Evolutionary conservation across 257 asterid genomes (phyloP).

Genomic region (Nicotiana undulata): DNA sequence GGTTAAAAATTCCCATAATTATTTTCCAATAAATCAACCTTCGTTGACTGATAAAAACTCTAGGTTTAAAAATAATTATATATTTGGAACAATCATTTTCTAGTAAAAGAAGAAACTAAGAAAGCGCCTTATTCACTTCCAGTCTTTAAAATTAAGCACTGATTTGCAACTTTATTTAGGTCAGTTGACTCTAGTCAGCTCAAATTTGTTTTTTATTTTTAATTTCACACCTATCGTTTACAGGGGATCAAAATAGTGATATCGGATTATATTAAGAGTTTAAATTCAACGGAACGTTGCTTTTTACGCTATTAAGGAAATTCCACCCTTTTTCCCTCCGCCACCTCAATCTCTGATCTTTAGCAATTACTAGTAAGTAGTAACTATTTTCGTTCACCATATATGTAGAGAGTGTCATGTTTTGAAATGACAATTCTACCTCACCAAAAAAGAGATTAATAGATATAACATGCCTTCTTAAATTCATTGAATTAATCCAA

Average conservation of each 20-base stretch:
- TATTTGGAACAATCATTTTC: background rate
- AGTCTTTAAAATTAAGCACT: background rate
- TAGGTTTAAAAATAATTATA: background rate
- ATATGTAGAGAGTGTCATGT: too few species aligned
- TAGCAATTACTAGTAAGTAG: too few species aligned
- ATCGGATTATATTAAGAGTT: too few species aligned
- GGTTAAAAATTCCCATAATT: slow-evolving; percentile 4
- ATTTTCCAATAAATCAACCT: background rate
- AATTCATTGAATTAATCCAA: background rate
- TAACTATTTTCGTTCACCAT: too few species aligned
- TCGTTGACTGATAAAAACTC: background rate
- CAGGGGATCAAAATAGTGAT: too few species aligned
- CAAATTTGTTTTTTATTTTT: background rate
- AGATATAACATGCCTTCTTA: too few species aligned
- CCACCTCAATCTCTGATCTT: too few species aligned
- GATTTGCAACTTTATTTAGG: background rate
- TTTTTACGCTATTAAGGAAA: too few species aligned
- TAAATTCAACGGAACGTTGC: too few species aligned
- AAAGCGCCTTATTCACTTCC: background rate
- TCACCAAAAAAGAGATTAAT: too few species aligned
- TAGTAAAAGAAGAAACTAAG: background rate
- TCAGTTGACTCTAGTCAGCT: background rate
- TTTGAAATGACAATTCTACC: too few species aligned
- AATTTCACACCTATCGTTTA: background rate
- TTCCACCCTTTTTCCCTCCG: too few species aligned